Conservation (phyloP, 2,329 filamentous ascomycete species). For the Venturia pyrina region DNA sequence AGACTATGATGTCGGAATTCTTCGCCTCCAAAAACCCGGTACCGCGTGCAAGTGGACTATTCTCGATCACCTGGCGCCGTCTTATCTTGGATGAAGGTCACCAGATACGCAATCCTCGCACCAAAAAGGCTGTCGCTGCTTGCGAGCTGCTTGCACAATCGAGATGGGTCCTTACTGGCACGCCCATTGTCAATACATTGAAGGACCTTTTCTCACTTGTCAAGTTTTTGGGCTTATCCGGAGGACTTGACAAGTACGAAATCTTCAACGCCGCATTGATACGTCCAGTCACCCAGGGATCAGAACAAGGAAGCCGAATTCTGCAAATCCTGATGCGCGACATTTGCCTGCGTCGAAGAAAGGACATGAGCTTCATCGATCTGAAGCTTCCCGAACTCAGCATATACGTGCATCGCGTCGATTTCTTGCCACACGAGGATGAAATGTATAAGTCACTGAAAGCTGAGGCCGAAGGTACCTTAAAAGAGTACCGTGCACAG, state of each 20-base stretch:
- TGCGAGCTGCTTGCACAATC: slow-evolving; percentile 58
- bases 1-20: slow-evolving; percentile 60
- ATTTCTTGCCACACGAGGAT: slow-evolving; percentile 63
- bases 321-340: slow-evolving; percentile 71
- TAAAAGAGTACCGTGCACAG: slow-evolving; percentile 32
- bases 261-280: slow-evolving; percentile 66
- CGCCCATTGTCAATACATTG: slow-evolving; percentile 73
- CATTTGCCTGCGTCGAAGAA: slow-evolving; percentile 70
- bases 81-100: slow-evolving; percentile 80
- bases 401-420: slow-evolving; percentile 66
- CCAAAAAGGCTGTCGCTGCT: slow-evolving; percentile 61
- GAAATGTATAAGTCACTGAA: slow-evolving; percentile 65
- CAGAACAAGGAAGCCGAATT: slow-evolving; percentile 49
- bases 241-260: slow-evolving; percentile 61
- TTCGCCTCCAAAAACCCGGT: slow-evolving; percentile 26
- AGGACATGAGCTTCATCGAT: slow-evolving; percentile 83
- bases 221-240: slow-evolving; percentile 65
- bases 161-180: slow-evolving; percentile 53
- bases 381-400: slow-evolving; percentile 66
- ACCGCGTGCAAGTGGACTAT: slow-evolving; percentile 38
- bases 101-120: slow-evolving; percentile 65
- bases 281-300: slow-evolving; percentile 52
- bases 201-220: slow-evolving; percentile 73
- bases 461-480: slow-evolving; percentile 64
- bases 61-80: slow-evolving; percentile 63